phyloP scores from a whole-genome alignment of 805 yeast genomes.

The Cyberlindnera samutprakarnensis region DNA sequence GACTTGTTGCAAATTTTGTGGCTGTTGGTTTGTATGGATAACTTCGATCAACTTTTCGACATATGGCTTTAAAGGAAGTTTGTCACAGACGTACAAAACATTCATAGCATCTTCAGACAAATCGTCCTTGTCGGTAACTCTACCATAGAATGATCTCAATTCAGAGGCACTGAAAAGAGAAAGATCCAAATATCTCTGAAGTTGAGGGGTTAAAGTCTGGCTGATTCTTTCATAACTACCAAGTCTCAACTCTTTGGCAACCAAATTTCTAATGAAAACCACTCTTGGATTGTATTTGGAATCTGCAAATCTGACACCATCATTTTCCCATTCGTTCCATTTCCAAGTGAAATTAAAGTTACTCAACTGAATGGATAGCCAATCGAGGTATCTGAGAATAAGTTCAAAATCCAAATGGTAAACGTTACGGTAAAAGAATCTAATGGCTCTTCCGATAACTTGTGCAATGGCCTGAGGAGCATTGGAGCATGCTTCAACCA shows the following conservation, averaged over 20 bases:
- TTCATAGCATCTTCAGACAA: constrained; percentile 19
- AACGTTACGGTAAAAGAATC: constrained; percentile 68
- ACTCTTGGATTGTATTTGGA: constrained; percentile 61
- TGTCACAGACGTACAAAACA: constrained; percentile 32
- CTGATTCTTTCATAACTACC: constrained; percentile 68
- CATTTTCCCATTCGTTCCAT: constrained; percentile 89
- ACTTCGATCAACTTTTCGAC: constrained; percentile 32
- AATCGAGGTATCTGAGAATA: constrained; percentile 65
- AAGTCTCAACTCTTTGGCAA: constrained; percentile 76
- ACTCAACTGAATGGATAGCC: constrained; percentile 91
- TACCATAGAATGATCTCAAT: constrained; percentile 29
- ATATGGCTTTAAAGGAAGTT: constrained; percentile 27
- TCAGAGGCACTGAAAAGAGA: constrained; percentile 29
- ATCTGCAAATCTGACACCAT: constrained; percentile 38
- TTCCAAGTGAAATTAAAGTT: constrained; percentile 96
- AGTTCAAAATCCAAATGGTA: constrained; percentile 70
- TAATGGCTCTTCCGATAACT: constrained; percentile 85
- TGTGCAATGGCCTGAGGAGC: constrained; percentile 85
- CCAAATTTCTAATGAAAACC: constrained; percentile 67
- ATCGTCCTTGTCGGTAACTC: constrained; percentile 22
- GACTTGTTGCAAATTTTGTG: constrained; percentile 24
- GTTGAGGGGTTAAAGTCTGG: constrained; percentile 60
- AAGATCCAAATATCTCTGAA: constrained; percentile 40
- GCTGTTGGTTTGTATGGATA: constrained; percentile 26
- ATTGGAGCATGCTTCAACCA: constrained; percentile 81